phyloP scores from a whole-genome alignment of 2,329 filamentous ascomycete genomes.

The Fusarium pininemorale region DNA sequence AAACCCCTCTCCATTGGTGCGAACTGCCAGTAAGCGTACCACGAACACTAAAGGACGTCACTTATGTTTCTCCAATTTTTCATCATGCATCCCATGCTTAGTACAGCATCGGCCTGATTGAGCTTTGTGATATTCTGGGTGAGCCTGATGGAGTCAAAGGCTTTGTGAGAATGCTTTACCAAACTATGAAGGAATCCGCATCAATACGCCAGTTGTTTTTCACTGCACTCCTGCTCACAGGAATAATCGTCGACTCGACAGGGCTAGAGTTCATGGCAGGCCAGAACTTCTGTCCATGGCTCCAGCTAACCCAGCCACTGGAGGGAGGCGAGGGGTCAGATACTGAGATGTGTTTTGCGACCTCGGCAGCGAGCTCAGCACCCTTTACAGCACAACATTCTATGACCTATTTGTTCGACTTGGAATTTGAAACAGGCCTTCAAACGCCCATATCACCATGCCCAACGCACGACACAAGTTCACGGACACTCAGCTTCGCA shows the following conservation, averaged over 20 bases:
- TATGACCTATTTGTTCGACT: rapidly evolving
- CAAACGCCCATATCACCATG: neutral
- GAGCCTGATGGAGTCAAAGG: neutral
- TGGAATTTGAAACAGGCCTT: rapidly evolving
- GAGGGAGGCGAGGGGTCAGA: neutral
- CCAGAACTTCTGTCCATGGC: neutral
- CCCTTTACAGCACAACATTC: rapidly evolving
- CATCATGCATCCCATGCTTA: too few species aligned
- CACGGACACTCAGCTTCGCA: neutral
- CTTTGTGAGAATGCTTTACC: neutral
- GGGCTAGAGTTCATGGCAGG: neutral
- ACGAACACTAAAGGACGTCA: neutral
- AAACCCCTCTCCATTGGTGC: neutral
- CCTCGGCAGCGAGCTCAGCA: rapidly evolving
- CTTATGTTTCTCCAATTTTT: neutral
- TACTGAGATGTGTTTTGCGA: neutral
- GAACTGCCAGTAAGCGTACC: too few species aligned
- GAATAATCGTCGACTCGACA: too few species aligned
- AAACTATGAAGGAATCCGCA: neutral
- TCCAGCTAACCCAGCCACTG: neutral
- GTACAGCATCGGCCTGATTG: neutral
- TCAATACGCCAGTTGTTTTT: neutral
- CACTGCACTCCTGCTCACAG: neutral
- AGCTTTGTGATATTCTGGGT: too few species aligned
- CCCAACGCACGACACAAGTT: rapidly evolving